Conservation (phyloP, 2,329 filamentous ascomycete genomes). For the Ophiocordyceps camponoti-floridani region DNA sequence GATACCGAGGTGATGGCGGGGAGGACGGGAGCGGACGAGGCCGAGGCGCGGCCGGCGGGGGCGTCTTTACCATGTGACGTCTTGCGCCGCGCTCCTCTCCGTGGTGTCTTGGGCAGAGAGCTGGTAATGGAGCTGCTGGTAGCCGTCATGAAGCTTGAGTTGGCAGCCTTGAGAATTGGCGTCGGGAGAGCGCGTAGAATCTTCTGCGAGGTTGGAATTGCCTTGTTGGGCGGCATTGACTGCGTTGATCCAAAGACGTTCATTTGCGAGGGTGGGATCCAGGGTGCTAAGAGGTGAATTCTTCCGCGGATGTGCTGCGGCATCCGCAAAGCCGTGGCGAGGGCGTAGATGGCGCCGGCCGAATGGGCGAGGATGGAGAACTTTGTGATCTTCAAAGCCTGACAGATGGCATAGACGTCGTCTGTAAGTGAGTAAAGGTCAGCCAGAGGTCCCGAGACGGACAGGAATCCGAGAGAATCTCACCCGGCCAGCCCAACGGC, state of each 20-base stretch:
- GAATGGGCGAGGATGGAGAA: conserved; percentile 95
- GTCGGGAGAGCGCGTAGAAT: conserved; percentile 82
- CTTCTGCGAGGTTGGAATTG: conserved; percentile 79
- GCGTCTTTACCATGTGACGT: conserved; percentile 18
- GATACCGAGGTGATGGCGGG: no score
- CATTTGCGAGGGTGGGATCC: conserved; percentile 93
- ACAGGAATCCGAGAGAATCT: conserved; percentile 12
- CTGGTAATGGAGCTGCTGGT: conserved; percentile 75
- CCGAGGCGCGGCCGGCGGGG: conserved; percentile 10
- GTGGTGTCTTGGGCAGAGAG: conserved; percentile 47
- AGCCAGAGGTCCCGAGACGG: neutral
- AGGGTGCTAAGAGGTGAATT: conserved; percentile 85
- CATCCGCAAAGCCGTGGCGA: conserved; percentile 88
- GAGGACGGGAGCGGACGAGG: no score
- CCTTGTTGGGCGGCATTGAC: conserved; percentile 60
- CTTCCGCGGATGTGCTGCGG: conserved; percentile 88
- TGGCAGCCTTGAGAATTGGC: conserved; percentile 81
- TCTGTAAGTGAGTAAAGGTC: conserved; percentile 17
- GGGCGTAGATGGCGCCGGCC: conserved; percentile 90
- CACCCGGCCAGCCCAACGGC: conserved; percentile 86
- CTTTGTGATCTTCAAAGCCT: conserved; percentile 78
- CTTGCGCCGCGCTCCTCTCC: conserved; percentile 42
- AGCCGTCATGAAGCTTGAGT: conserved; percentile 85
- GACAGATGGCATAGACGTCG: conserved; percentile 88
- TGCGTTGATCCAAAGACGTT: conserved; percentile 59